Conservation (phyloP, 2,329 filamentous ascomycete species). For the Chaetothyriales sp. region DNA sequence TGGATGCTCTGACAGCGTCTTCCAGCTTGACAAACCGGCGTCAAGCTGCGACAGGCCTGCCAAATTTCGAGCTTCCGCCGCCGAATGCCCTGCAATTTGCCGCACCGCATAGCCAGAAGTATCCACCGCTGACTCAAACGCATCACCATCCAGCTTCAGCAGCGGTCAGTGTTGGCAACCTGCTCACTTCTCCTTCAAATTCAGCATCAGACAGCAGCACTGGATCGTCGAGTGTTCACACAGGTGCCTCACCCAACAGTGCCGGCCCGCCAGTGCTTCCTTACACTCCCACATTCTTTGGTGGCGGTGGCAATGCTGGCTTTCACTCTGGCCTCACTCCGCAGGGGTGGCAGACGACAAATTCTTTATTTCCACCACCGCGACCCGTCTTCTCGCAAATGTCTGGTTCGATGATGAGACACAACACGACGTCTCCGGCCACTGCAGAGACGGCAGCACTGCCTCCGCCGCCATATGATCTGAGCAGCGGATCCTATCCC, state of each 20-base stretch:
- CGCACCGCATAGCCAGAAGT: slow-evolving; percentile 36
- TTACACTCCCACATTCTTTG: slow-evolving; percentile 47
- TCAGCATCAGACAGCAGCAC: slow-evolving; percentile 34
- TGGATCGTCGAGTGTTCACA: slow-evolving; percentile 37
- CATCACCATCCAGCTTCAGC: slow-evolving; percentile 27
- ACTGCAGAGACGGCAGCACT: slow-evolving; percentile 40
- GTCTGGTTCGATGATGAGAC: slow-evolving; percentile 38
- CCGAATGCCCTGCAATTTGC: slow-evolving; percentile 37
- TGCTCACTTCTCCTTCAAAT: slow-evolving; percentile 48
- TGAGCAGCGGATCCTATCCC: slow-evolving; percentile 16
- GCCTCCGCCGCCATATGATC: slow-evolving; percentile 52
- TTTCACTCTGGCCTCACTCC: slow-evolving; percentile 33
- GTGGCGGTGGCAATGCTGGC: slow-evolving; percentile 42
- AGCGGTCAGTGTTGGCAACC: slow-evolving; percentile 42
- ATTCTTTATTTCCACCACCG: slow-evolving; percentile 25
- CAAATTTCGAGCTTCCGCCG: slow-evolving; percentile 53
- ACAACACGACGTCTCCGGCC: slow-evolving; percentile 43
- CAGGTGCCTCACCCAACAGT: slow-evolving; percentile 37
- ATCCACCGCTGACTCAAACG: slow-evolving; percentile 25
- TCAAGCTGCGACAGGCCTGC: slow-evolving; percentile 53
- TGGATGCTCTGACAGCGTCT: slow-evolving; percentile 45
- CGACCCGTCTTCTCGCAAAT: slow-evolving; percentile 44
- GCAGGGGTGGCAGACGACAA: slow-evolving; percentile 30
- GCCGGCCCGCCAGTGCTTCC: slow-evolving; percentile 42
- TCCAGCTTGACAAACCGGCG: slow-evolving; percentile 56